Evolutionary conservation across 352 stramenopile genomes (phyloP).

Genomic region (Pythium dissotocum): DNA sequence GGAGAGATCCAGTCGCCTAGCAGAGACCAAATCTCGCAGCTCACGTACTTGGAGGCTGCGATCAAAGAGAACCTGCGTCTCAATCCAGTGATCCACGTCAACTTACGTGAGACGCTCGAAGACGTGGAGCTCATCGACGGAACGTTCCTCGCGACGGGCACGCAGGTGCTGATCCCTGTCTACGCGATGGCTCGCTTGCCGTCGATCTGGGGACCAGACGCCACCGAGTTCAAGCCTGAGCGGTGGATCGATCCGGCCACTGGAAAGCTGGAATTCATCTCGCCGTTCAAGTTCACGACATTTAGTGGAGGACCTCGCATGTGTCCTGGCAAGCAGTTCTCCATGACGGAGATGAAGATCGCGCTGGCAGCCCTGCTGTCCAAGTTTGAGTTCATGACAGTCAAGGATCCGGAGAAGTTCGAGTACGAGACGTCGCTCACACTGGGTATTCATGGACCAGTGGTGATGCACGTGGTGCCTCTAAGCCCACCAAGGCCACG

Average conservation of each 20-base stretch:
- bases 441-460: neutral
- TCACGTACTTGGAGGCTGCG: slow-evolving; percentile 63
- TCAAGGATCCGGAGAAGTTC: slow-evolving; percentile 13
- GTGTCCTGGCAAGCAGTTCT: slow-evolving; percentile 58
- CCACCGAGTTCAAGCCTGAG: slow-evolving; percentile 57
- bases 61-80: slow-evolving; percentile 69
- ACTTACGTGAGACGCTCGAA: slow-evolving; percentile 39
- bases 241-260: slow-evolving; percentile 54
- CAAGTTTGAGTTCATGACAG: slow-evolving; percentile 37
- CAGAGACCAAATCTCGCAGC: slow-evolving; percentile 45
- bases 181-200: slow-evolving; percentile 56
- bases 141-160: slow-evolving; percentile 52
- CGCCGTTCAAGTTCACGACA: slow-evolving; percentile 58
- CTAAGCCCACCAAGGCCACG: too few relatives aligned
- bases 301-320: slow-evolving; percentile 61
- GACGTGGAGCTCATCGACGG: slow-evolving; percentile 63
- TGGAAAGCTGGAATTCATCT: slow-evolving; percentile 36
- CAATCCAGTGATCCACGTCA: slow-evolving; percentile 54
- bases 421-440: slow-evolving; percentile 6
- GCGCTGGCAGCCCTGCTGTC: slow-evolving; percentile 42
- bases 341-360: slow-evolving; percentile 69
- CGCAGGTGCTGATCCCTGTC: slow-evolving; percentile 44
- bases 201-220: slow-evolving; percentile 61
- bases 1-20: slow-evolving; percentile 23
- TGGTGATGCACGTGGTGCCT: neutral